Percentiles rank a stretch among this genome's conserved stretches.
These are phyloP conservation scores for Castanea mollissima DNA, from an alignment of 306 rosid genomes.

Conservation along the genomic window DNA sequence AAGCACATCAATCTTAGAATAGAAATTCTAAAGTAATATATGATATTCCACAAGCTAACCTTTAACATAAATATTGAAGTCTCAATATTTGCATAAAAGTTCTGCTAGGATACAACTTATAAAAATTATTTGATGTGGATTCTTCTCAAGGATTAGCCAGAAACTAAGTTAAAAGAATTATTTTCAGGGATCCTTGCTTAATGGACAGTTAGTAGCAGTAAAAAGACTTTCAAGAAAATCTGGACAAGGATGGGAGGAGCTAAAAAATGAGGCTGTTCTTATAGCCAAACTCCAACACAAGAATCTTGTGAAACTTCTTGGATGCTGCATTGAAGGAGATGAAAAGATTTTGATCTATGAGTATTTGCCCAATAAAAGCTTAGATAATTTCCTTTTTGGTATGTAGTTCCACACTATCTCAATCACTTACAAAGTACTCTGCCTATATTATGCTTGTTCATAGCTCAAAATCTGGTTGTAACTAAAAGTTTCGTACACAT, in stretches of 20 bases:
- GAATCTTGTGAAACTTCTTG: conserved; percentile 37
- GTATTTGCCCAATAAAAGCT: conserved; percentile 31
- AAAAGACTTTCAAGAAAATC: conserved; percentile 34
- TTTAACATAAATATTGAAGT: no score
- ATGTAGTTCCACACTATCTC: background rate
- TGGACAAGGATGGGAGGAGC: conserved; percentile 39
- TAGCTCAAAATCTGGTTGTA: no score
- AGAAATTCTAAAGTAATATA: background rate
- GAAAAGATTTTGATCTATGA: conserved; percentile 34
- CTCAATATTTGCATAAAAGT: no score
- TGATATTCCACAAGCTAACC: no score
- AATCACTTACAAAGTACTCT: no score
- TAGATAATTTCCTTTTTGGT: conserved; percentile 34
- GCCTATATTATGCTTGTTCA: no score
- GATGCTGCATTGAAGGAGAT: conserved; percentile 30
- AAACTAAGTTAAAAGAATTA: no score
- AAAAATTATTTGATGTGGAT: no score
- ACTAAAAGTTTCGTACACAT: background rate
- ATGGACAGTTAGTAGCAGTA: conserved; percentile 34
- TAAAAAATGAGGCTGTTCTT: conserved; percentile 27
- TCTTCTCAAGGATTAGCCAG: no score
- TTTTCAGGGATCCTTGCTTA: conserved; percentile 24
- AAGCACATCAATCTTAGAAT: no score
- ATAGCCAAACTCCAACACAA: conserved; percentile 44
- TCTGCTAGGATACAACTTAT: no score